Evolutionary conservation across 768 basidiomycete genomes (phyloP).

Genomic region (Ramaria sp.): DNA sequence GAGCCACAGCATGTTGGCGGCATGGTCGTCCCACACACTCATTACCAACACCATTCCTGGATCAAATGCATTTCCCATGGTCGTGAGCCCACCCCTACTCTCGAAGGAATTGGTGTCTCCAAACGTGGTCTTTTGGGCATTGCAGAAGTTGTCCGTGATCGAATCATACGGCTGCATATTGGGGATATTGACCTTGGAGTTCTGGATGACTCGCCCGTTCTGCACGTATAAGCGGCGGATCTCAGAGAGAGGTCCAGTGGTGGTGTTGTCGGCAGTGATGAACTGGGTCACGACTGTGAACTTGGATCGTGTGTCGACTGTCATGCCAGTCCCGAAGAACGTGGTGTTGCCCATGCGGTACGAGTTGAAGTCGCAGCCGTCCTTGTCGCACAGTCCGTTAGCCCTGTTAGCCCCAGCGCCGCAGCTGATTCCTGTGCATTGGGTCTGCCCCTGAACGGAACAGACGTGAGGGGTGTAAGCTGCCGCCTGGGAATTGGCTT

Average conservation of each 20-base stretch:
- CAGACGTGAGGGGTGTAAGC: conserved; percentile 30
- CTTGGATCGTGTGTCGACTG: conserved; percentile 37
- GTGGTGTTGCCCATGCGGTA: conserved; percentile 38
- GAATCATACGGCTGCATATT: conserved; percentile 32
- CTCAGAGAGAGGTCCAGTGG: conserved; percentile 36
- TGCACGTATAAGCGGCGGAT: conserved; percentile 48
- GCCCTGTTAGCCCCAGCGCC: conserved; percentile 25
- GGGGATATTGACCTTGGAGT: conserved; percentile 36
- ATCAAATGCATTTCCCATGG: conserved; percentile 24
- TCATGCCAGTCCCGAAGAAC: conserved; percentile 39
- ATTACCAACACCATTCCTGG: conserved; percentile 39
- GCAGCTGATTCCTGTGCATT: conserved; percentile 33
- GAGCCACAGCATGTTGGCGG: conserved; percentile 46
- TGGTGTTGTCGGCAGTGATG: conserved; percentile 34
- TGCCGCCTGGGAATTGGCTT: conserved; percentile 21
- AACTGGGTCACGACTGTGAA: conserved; percentile 53
- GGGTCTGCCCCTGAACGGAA: conserved; percentile 25
- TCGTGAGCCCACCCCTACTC: conserved; percentile 29
- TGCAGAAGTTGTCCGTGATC: conserved; percentile 40
- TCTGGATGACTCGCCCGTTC: conserved; percentile 38
- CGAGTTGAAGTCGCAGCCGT: conserved; percentile 55
- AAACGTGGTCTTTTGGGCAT: conserved; percentile 31
- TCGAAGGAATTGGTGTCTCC: conserved; percentile 33
- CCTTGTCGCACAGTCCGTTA: conserved; percentile 37
- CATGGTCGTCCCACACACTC: conserved; percentile 44